Evolutionary conservation across 179 eudicot species (phyloP), one percentile per base, ranked within the genome.

Genomic region (Silene vulgaris): DNA sequence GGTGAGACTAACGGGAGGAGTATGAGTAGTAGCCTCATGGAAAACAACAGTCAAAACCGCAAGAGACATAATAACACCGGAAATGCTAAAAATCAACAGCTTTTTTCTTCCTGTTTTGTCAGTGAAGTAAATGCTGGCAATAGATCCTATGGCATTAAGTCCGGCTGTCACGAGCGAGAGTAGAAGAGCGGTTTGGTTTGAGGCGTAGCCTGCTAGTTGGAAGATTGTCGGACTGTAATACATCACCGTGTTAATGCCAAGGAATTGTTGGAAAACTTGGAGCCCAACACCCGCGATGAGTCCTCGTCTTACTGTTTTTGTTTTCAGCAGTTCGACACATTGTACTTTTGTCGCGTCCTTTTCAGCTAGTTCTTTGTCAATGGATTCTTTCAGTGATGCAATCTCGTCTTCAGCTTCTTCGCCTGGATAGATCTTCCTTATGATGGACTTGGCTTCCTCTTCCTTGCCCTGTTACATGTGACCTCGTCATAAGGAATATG

Each of bases 201-300:
- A 88, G 0, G 91, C 90, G 32, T 70, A 82, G 4, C 91, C 94
- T 0, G 94, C 94, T 30, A 85, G 63, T 43, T 89, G 93, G 20
- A 89, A 82, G 43, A 89, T 89, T 17, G 93, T 85, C n/a, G 93
- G 89, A 8, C 90, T 89, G 82, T 89, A 89, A 70, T 89, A 89
- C 90, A 89, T 89, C 8, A 89, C 93, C 0, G 89, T 87, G 87
- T 89, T 89, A 45, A 89, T 89, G 68, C 90, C 90, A 6, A 87
- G 82, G 77, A 89, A 89, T 63, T 89, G 91, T 72, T 88, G 94
- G 81, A 87, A 88, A 9, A 90, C 82, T 73, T 86, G 90, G 8
- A 90, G 86, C 2, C 90, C 90, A 0, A 89, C 89, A 0, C 93
- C 93, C 0, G 89, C 93, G 6, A 75, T 61, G 0, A 89, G 84